These are phyloP conservation scores for Jaapia argillacea DNA, from an alignment of 768 basidiomycete genomes.

Conservation along the genomic window DNA sequence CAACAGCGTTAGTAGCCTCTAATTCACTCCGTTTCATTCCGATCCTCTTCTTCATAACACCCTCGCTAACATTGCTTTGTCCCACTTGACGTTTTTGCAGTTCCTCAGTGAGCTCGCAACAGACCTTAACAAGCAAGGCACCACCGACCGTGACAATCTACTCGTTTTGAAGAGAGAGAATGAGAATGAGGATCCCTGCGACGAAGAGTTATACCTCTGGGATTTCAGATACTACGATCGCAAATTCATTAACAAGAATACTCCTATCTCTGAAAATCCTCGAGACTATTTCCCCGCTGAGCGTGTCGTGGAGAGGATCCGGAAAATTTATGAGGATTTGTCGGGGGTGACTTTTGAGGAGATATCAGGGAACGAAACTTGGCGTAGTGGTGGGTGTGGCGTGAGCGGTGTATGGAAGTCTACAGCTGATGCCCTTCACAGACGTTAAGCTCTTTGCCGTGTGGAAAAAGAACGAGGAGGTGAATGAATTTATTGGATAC, in stretches of 20 bases:
- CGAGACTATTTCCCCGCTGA: conserved; percentile 88
- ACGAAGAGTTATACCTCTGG: conserved; percentile 74
- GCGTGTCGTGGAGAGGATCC: conserved; percentile 71
- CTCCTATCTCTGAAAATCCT: conserved; percentile 63
- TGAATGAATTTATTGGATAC: conserved; percentile 68
- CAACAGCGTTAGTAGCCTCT: no score
- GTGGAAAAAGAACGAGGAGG: conserved; percentile 71
- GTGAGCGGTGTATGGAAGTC: no score
- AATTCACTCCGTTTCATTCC: no score
- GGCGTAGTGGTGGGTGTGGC: no score
- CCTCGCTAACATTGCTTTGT: no score
- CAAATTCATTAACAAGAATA: conserved; percentile 51
- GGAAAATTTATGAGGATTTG: conserved; percentile 75
- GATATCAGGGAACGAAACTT: conserved; percentile 48
- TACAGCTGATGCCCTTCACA: no score
- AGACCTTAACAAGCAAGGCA: conserved; percentile 64
- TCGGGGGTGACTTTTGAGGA: conserved; percentile 62
- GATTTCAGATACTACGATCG: conserved; percentile 74
- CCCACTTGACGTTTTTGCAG: no score
- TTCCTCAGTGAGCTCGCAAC: conserved; percentile 70
- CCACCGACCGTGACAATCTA: conserved; percentile 61
- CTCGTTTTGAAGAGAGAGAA: conserved; percentile 65
- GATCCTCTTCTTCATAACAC: no score
- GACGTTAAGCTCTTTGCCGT: conserved; percentile 81
- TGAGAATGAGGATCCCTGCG: conserved; percentile 57